Base-by-base conservation (phyloP, 768 basidiomycete genomes). In the Sarcomyxa edulis region DNA sequence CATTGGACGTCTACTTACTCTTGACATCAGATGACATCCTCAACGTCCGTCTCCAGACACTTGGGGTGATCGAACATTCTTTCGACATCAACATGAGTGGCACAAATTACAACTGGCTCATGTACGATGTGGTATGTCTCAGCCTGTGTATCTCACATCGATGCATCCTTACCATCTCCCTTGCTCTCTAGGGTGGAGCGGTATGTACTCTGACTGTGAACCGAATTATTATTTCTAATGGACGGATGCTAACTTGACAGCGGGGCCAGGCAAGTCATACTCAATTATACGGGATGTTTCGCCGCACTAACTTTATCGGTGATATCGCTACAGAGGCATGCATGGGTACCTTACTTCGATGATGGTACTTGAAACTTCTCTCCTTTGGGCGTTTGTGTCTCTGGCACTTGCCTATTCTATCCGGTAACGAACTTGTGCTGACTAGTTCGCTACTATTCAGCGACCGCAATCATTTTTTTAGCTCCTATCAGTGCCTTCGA, bases 401-500 rank as follows among this genome's bases (percentile, higher is more conserved):
- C 19, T 20, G 12, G 11, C 15, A 21, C 19, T 35, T 10, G n/a
- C 25, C 21, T 5, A 6, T 24, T 4, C 22, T 14, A 7, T 8
- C n/a, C 10, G 14, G n/a, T 35, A 14, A 5, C 21, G 12, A 24
- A 19, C 25, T 24, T 27, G n/a, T 25, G 19, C 40, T 27, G 21
- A 15, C 29, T 15, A n/a, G n/a, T n/a, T n/a, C 10, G 30, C 15
- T 40, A 31, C 39, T 32, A 29, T 42, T 33, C 52, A 88, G 85
- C 84, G 4, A 81, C 83, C 30, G 86, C 88, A 22, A 81, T 91
- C 53, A 90, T 91, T 57, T 91, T 91, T 59, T 64, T 91, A 35
- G 88, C 85, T 35, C 88, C 88, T 27, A 81, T 91, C 46, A 85
- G 84, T 50, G 88, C 88, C 27, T 91, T 86, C 54, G 86, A 91